phyloP scores from a whole-genome alignment of 1,284 basidiomycete species.

The Veloboletus limbatus region DNA sequence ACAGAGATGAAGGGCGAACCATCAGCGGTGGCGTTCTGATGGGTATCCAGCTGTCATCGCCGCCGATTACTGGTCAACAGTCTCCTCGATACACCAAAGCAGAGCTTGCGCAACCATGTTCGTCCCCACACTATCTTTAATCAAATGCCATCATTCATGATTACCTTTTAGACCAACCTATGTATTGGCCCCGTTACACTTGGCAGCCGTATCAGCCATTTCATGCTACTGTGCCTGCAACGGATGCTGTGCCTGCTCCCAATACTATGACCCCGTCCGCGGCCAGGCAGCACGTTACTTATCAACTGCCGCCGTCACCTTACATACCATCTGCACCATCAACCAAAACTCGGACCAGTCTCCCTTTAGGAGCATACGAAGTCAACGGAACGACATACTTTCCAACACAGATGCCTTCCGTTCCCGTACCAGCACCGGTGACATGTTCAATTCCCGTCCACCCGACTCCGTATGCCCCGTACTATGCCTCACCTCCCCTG shows the following conservation, averaged over 20 bases:
- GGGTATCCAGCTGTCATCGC: slow-evolving; percentile 19
- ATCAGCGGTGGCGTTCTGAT: slow-evolving; percentile 29
- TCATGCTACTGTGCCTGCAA: slow-evolving; percentile 27
- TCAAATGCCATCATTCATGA: neutral
- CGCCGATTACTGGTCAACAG: slow-evolving; percentile 2
- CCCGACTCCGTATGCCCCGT: slow-evolving; percentile 9
- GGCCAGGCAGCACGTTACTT: slow-evolving; percentile 3
- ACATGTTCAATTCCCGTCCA: slow-evolving; percentile 12
- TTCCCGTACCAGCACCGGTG: slow-evolving; percentile 1
- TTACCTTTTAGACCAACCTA: slow-evolving; percentile 11
- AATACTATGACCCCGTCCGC: neutral
- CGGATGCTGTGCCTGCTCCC: slow-evolving; percentile 3
- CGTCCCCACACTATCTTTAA: neutral
- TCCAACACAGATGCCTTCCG: slow-evolving; percentile 6
- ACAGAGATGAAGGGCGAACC: slow-evolving; percentile 12
- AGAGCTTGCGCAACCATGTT: slow-evolving; percentile 33
- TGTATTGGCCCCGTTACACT: slow-evolving; percentile 17
- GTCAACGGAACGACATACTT: slow-evolving; percentile 38
- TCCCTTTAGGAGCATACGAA: slow-evolving; percentile 25
- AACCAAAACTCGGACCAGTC: slow-evolving; percentile 1
- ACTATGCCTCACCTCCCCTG: slow-evolving; percentile 10
- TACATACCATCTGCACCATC: neutral
- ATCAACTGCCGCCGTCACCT: neutral
- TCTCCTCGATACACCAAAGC: slow-evolving; percentile 39
- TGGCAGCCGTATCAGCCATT: slow-evolving; percentile 26